Evolutionary conservation across 805 yeast species (phyloP).

Genomic region (Monosporozyma unispora): DNA sequence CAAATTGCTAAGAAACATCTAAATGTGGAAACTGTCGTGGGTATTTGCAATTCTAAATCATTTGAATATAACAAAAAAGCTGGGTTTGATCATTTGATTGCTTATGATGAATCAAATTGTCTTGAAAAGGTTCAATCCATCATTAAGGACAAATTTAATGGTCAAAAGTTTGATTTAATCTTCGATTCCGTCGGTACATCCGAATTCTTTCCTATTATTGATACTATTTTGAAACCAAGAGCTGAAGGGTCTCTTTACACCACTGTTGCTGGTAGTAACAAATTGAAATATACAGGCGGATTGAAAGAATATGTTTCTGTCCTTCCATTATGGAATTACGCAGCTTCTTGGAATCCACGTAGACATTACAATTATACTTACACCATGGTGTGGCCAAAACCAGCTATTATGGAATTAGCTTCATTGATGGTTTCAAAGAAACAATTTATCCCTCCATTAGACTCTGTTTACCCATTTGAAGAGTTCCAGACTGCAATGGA

Average conservation of each 20-base stretch:
- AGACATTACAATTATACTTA: constrained; percentile 27
- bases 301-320: constrained; percentile 2
- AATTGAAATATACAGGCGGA: constrained; percentile 22
- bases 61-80: constrained; percentile 33
- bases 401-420: constrained; percentile 16
- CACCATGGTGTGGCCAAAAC: constrained; percentile 6
- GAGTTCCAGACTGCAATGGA: constrained; percentile 45
- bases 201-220: constrained; percentile 38
- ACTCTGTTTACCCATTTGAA: constrained; percentile 42
- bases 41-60: constrained; percentile 46
- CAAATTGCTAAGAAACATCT: constrained; percentile 47
- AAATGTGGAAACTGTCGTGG: constrained; percentile 44
- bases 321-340: constrained; percentile 8
- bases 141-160: constrained; percentile 19
- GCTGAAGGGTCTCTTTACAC: constrained; percentile 41
- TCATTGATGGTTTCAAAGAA: constrained; percentile 18
- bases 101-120: constrained; percentile 42
- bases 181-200: constrained; percentile 58
- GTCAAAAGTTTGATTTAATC: constrained; percentile 49
- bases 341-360: constrained; percentile 18
- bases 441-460: constrained; percentile 40
- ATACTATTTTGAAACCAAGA: constrained; percentile 38
- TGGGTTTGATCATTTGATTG: constrained; percentile 56
- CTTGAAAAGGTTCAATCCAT: constrained; percentile 31
- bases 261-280: constrained; percentile 49